A percentile compares a stretch with the other conserved stretches of the same genome.
phyloP scores from a whole-genome alignment of 805 yeast genomes.

The Yarrowia divulgata region DNA sequence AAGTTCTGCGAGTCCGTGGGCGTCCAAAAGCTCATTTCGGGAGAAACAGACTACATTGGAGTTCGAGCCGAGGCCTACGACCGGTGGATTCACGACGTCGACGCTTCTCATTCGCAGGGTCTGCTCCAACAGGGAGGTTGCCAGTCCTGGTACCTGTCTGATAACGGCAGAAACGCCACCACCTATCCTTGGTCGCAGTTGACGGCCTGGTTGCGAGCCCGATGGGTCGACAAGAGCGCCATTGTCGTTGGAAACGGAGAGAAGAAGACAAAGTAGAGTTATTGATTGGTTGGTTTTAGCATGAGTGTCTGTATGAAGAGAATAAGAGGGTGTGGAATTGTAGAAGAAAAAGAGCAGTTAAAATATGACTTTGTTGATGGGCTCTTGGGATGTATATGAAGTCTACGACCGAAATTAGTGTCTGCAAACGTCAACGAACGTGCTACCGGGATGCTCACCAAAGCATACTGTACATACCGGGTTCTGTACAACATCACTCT shows the following conservation, averaged over 20 bases:
- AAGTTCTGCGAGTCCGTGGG: conserved; percentile 41
- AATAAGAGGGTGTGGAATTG: too few species aligned
- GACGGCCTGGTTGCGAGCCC: conserved; percentile 41
- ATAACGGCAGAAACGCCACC: conserved; percentile 40
- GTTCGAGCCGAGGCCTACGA: conserved; percentile 42
- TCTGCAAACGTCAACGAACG: too few species aligned
- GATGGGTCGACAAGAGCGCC: conserved; percentile 19
- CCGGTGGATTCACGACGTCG: conserved; percentile 40
- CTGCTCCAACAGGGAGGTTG: conserved; percentile 42
- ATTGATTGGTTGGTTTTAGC: too few species aligned
- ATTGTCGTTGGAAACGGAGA: background rate
- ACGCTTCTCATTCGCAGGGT: conserved; percentile 33
- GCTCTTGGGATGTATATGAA: too few species aligned
- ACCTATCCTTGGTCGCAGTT: conserved; percentile 43
- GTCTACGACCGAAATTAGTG: too few species aligned
- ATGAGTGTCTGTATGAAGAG: too few species aligned
- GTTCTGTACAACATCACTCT: too few species aligned
- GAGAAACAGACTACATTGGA: conserved; percentile 38
- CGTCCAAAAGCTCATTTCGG: conserved; percentile 36
- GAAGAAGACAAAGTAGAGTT: conserved; percentile 4
- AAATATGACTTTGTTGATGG: too few species aligned
- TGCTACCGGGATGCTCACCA: too few species aligned
- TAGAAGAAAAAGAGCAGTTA: too few species aligned
- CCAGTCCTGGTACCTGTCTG: conserved; percentile 42
- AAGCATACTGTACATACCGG: too few species aligned